Conservation (phyloP, 179 eudicot species). For the Corrigiola litoralis region DNA sequence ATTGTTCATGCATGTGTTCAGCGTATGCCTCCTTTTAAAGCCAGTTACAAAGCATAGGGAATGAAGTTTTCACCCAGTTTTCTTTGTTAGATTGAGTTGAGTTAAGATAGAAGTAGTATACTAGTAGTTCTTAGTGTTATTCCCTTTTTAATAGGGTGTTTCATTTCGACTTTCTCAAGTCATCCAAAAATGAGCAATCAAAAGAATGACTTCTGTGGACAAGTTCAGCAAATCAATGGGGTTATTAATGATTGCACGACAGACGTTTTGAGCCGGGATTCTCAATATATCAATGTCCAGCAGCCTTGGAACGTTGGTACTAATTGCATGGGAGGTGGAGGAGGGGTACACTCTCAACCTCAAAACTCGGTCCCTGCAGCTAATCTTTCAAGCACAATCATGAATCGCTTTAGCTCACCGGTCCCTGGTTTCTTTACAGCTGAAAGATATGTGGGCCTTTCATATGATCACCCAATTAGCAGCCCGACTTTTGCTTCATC, state of each 20-base stretch:
- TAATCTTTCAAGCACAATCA: slow-evolving; percentile 33
- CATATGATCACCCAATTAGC: slow-evolving; percentile 30
- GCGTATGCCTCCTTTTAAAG: slow-evolving; percentile 11
- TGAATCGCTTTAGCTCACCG: slow-evolving; percentile 39
- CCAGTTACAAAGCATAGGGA: not conserved
- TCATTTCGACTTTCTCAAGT: slow-evolving; percentile 14
- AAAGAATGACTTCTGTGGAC: slow-evolving; percentile 34
- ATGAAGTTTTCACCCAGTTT: slow-evolving; percentile 1
- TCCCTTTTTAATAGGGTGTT: slow-evolving; percentile 12
- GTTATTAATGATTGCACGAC: slow-evolving; percentile 28
- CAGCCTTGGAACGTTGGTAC: slow-evolving; percentile 36
- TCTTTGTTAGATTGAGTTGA: slow-evolving; percentile 2
- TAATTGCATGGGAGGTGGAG: slow-evolving; percentile 23
- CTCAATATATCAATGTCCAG: slow-evolving; percentile 25
- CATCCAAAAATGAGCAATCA: slow-evolving; percentile 44
- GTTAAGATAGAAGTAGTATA: slow-evolving; percentile 1
- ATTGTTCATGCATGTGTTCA: slow-evolving; percentile 20
- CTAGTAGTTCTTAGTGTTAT: not conserved
- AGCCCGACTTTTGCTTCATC: slow-evolving; percentile 21
- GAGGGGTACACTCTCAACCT: slow-evolving; percentile 20
- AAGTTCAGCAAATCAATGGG: slow-evolving; percentile 32
- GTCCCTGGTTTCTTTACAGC: slow-evolving; percentile 44
- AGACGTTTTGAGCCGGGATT: slow-evolving; percentile 26
- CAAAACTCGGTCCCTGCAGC: slow-evolving; percentile 22
- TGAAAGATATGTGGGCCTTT: slow-evolving; percentile 45